Evolutionary conservation across 2,329 filamentous ascomycete species (phyloP), one percentile per base, ranked within the genome.

Genomic region (Graphilbum sp.): DNA sequence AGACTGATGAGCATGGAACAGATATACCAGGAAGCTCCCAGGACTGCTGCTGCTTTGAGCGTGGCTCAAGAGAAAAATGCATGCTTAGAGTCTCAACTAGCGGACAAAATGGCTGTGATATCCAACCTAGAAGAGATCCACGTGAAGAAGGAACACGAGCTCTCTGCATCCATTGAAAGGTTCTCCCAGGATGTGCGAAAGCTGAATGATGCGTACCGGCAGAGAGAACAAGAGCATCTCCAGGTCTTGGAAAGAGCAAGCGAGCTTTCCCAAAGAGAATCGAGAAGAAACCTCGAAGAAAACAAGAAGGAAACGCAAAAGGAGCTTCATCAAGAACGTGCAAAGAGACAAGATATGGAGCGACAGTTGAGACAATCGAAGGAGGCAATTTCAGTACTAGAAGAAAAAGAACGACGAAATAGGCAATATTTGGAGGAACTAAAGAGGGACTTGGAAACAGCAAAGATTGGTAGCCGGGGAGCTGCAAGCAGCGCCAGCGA

Each of bases 281-380:
- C 39, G 3, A 36, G 15, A 19, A 12, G 30, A 18, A 20, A 10
- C 5, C 21, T 45, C 2, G 43, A 46, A 18, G 40, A 39, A 8
- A 37, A 31, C 38, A 37, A 32, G 11, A 20, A 39, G 1, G 40
- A 40, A 17, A 27, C 32, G 8, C 24, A 37, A 17, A 38, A 35
- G 7, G 42, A 41, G 12, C 41, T 47, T 3, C 42, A 45, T 13
- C 39, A 42, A 32, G 44, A 43, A 21, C 41, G 42, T 1, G 2
- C 21, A 3, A 47, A 42, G 29, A 30, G 44, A 4, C 42, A 43
- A 27, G 27, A 25, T 11, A 12, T 44, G 8, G 45, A 46, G 19
- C 43, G 32, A 10, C 38, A 45, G 29, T 30, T 48, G 12, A 25
- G 40, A 2, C 35, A 43, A n/a, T 20, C 32, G 20, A 43, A 36